Conservation (phyloP, 345 rosid species). For the Nephelium lappaceum region DNA sequence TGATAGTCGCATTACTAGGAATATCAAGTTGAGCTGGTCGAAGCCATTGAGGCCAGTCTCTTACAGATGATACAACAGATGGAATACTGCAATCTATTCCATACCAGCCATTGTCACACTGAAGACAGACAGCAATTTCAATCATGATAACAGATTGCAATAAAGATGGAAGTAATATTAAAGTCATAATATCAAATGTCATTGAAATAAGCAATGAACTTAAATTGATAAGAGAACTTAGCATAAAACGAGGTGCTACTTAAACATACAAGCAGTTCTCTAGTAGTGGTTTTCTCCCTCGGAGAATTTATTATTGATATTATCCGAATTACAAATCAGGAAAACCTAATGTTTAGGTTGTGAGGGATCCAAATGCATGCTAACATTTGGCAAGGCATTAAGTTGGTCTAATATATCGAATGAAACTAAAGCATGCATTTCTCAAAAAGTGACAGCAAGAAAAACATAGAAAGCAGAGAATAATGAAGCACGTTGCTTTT, state of each 20-base stretch:
- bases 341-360: neutral
- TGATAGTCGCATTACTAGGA: conserved; percentile 41
- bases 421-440: neutral
- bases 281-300: neutral
- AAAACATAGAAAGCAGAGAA: neutral
- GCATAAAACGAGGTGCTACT: neutral
- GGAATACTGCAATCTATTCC: conserved; percentile 93
- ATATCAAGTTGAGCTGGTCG: conserved; percentile 80
- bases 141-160: conserved; percentile 10
- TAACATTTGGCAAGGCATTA: neutral
- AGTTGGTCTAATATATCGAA: neutral
- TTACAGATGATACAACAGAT: conserved; percentile 68
- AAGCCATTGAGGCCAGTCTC: conserved; percentile 94
- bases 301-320: neutral
- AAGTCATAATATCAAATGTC: neutral
- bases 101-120: conserved; percentile 93
- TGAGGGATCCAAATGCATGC: neutral
- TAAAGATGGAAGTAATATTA: neutral
- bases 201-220: neutral
- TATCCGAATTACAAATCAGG: neutral
- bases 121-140: conserved; percentile 19
- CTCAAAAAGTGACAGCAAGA: neutral
- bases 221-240: neutral
- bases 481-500: neutral
- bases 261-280: neutral